Percentiles rank a stretch among this genome's conserved stretches.
Conservation (phyloP, 768 basidiomycete genomes). For the Gloeostereum incarnatum region DNA sequence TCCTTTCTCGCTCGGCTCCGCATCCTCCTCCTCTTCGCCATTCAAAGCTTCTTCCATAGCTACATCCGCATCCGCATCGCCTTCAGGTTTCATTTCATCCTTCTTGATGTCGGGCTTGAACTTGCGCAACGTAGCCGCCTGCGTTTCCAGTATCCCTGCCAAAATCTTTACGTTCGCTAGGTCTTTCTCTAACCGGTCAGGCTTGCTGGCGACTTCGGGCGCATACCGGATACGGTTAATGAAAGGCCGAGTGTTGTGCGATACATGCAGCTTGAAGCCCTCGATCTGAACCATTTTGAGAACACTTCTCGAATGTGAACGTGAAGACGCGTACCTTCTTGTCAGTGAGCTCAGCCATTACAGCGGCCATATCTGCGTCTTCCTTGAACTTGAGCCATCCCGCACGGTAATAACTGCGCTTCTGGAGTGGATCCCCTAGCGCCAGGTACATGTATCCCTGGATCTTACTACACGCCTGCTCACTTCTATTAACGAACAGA, state of each 20-base stretch:
- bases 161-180: slow-evolving; percentile 67
- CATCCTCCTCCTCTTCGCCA: slow-evolving; percentile 29
- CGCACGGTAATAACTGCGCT: slow-evolving; percentile 89
- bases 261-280: slow-evolving; percentile 88
- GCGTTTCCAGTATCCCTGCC: slow-evolving; percentile 66
- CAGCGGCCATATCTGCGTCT: slow-evolving; percentile 71
- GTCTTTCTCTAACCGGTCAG: slow-evolving; percentile 77
- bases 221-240: slow-evolving; percentile 71
- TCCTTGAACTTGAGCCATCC: slow-evolving; percentile 88
- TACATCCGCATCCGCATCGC: slow-evolving; percentile 20
- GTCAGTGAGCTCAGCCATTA: slow-evolving; percentile 69
- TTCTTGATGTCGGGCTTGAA: slow-evolving; percentile 16
- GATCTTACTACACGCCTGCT: slow-evolving; percentile 65
- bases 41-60: slow-evolving; percentile 15
- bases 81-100: slow-evolving; percentile 16
- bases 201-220: slow-evolving; percentile 73
- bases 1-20: slow-evolving; percentile 53
- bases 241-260: slow-evolving; percentile 72
- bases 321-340: slow-evolving; percentile 54
- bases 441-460: slow-evolving; percentile 86
- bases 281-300: slow-evolving; percentile 55
- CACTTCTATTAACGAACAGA: slow-evolving; percentile 3
- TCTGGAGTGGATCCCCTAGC: slow-evolving; percentile 85
- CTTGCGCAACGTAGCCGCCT: slow-evolving; percentile 46
- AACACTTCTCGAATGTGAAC: slow-evolving; percentile 2